Evolutionary conservation across 345 rosid species (phyloP).

Genomic region (Pugionium dolabratum): DNA sequence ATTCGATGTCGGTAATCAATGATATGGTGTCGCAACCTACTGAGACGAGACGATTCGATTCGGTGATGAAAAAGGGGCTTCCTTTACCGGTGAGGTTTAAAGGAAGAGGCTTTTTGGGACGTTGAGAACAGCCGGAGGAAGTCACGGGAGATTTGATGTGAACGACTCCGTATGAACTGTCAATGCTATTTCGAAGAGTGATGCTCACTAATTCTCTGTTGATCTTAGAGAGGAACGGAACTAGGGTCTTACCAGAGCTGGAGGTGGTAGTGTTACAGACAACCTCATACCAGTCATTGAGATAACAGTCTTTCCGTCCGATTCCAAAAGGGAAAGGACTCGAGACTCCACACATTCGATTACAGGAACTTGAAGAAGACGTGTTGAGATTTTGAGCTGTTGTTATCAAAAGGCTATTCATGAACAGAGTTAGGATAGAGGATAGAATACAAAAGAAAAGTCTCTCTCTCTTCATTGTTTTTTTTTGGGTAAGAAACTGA

Average conservation of each 20-base stretch:
- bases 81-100: constrained; percentile 37
- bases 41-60: constrained; percentile 41
- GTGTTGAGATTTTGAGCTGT: constrained; percentile 16
- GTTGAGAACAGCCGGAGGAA: constrained; percentile 35
- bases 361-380: constrained; percentile 21
- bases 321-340: constrained; percentile 54
- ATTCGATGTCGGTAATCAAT: not conserved
- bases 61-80: constrained; percentile 36
- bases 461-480: constrained; percentile 13
- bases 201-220: constrained; percentile 29
- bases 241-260: not conserved
- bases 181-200: constrained; percentile 1
- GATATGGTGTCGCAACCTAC: constrained; percentile 42
- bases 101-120: constrained; percentile 12
- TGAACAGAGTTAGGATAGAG: not conserved
- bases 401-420: constrained; percentile 12
- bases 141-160: constrained; percentile 32
- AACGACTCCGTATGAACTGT: constrained; percentile 8
- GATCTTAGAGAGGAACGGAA: constrained; percentile 27
- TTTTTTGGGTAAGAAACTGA: not conserved
- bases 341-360: constrained; percentile 42
- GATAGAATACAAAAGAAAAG: not conserved
- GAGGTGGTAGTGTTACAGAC: constrained; percentile 30
- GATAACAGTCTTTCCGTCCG: constrained; percentile 30
- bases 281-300: constrained; percentile 14